phyloP scores from a whole-genome alignment of 768 basidiomycete species.

The Imleria badia region DNA sequence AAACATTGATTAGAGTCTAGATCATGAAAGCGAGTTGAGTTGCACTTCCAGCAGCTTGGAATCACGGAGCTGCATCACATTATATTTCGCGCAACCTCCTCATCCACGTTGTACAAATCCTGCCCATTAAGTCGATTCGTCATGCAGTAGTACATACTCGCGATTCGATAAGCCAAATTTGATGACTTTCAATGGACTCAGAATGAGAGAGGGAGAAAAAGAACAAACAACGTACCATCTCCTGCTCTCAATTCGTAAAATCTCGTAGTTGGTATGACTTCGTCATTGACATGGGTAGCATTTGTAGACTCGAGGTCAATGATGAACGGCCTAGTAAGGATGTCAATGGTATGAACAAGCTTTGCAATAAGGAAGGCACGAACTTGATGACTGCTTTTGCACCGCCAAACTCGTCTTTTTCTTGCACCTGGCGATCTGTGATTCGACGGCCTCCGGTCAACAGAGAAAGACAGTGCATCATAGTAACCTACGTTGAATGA shows the following conservation, averaged over 20 bases:
- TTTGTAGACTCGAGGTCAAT: slow-evolving; percentile 99
- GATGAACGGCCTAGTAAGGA: slow-evolving; percentile 74
- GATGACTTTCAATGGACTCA: slow-evolving; percentile 52
- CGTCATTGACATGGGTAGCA: slow-evolving; percentile 88
- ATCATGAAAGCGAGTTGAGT: neutral
- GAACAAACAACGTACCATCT: slow-evolving; percentile 59
- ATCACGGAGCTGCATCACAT: neutral
- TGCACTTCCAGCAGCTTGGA: neutral
- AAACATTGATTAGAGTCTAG: neutral
- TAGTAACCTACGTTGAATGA: slow-evolving; percentile 74
- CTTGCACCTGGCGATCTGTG: slow-evolving; percentile 76
- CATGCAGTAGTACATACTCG: slow-evolving; percentile 86
- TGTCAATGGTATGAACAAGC: slow-evolving; percentile 7
- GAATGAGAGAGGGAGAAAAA: neutral
- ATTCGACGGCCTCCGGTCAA: slow-evolving; percentile 4
- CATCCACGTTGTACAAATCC: neutral
- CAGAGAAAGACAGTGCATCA: neutral
- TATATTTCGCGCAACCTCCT: neutral
- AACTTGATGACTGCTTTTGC: slow-evolving; percentile 83
- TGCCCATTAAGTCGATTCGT: slow-evolving; percentile 53
- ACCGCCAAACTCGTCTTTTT: slow-evolving; percentile 85
- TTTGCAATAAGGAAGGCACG: slow-evolving; percentile 30
- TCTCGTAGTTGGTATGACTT: slow-evolving; percentile 78
- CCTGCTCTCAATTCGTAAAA: slow-evolving; percentile 80
- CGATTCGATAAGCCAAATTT: slow-evolving; percentile 80